These are phyloP conservation scores for Starmerella khaoyaiensis DNA, from an alignment of 805 yeast genomes.

Conservation along the genomic window DNA sequence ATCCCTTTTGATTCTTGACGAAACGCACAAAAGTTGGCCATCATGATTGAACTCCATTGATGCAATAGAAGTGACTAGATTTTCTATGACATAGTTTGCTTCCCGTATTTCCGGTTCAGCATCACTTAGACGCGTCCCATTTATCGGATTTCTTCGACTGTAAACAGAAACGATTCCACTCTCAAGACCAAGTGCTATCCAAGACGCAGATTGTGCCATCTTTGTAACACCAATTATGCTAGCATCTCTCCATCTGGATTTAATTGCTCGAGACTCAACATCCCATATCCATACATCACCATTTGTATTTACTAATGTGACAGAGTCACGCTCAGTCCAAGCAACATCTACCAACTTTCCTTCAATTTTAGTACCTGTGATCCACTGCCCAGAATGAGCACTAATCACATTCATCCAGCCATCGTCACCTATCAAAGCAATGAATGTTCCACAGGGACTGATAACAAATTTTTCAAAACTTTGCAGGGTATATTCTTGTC, in stretches of 20 bases:
- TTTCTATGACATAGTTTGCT: slow-evolving; percentile 58
- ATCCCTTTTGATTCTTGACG: slow-evolving; percentile 75
- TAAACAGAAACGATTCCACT: slow-evolving; percentile 85
- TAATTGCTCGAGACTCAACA: slow-evolving; percentile 37
- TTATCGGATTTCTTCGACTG: slow-evolving; percentile 36
- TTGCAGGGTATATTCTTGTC: slow-evolving; percentile 70
- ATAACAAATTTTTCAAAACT: slow-evolving; percentile 71
- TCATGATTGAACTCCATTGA: slow-evolving; percentile 63
- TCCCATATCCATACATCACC: slow-evolving; percentile 90
- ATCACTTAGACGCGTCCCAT: slow-evolving; percentile 23
- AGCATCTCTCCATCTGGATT: slow-evolving; percentile 69
- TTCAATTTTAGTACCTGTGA: slow-evolving; percentile 76
- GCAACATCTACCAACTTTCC: slow-evolving; percentile 75
- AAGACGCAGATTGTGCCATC: slow-evolving; percentile 62
- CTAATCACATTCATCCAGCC: slow-evolving; percentile 85
- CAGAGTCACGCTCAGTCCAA: slow-evolving; percentile 38
- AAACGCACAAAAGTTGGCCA: slow-evolving; percentile 77
- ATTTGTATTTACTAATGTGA: slow-evolving; percentile 52
- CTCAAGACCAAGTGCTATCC: slow-evolving; percentile 79
- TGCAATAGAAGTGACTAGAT: slow-evolving; percentile 69
- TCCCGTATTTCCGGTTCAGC: slow-evolving; percentile 29
- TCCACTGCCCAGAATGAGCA: slow-evolving; percentile 72
- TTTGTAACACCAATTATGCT: slow-evolving; percentile 76
- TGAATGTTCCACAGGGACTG: slow-evolving; percentile 56
- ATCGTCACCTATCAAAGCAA: slow-evolving; percentile 68